Base-by-base conservation (phyloP, 768 basidiomycete genomes). In the Hortiboletus flavorubellus region DNA sequence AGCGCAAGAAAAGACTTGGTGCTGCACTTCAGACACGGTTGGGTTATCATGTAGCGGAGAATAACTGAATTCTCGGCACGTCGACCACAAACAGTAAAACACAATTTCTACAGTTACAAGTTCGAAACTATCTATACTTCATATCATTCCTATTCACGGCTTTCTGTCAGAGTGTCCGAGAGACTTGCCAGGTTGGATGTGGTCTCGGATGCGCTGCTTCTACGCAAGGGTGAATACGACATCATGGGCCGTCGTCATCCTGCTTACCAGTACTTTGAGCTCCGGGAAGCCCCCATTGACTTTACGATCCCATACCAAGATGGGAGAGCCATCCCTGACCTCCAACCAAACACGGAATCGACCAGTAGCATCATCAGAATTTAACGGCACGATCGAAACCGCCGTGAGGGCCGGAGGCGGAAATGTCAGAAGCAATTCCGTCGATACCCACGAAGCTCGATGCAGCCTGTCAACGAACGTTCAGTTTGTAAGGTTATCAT, bases 241-340 rank as follows among this genome's bases (percentile, higher is more conserved):
- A 44, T 35, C 53, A 46, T 23, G 51, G 30, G 33, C 38, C 8
- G 46, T 43, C 47, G 41, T 39, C 23, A 23, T 43, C 16, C 31
- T 16, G 74, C 86, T 67, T 66, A 92, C 92, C 66, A 94, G 74
- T 23, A 80, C 76, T 71, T 93, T 95, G 58, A 93, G 75, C 72
- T 97, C 95, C 0, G 95, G 95, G 65, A 98, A 98, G 2, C 91
- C 89, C 39, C 91, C 91, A 68, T 95, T 90, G 23, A 83, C 73
- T 66, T 98, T 98, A 58, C 95, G 77, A 70, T 97, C 94, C 93
- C 95, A 97, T 15, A 92, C 66, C 55, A 93, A 70, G 44, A 71
- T 58, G 30, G 83, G 76, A 16, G 64, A 11, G 40, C 34, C 60
- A 39, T 68, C 62, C 16, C 71, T 69, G 4, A 71, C 61, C 21